Conservation (phyloP, 768 basidiomycete genomes). For the Boletales sp. region DNA sequence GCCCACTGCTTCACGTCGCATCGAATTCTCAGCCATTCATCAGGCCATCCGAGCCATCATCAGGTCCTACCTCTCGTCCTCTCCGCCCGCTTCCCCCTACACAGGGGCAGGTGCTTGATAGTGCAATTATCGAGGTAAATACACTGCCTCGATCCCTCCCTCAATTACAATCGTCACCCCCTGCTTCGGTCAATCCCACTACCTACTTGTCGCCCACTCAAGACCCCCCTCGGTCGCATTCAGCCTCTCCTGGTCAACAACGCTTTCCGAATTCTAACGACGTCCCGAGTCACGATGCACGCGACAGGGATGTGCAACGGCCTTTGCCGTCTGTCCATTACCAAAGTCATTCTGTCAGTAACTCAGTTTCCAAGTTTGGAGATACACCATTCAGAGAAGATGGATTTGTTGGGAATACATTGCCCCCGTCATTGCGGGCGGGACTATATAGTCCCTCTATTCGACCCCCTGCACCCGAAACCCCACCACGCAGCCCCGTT, state of each 20-base stretch:
- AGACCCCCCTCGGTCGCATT: slow-evolving; percentile 63
- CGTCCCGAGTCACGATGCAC: slow-evolving; percentile 14
- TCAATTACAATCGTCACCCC: slow-evolving; percentile 24
- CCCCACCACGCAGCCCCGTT: slow-evolving; percentile 62
- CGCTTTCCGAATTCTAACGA: slow-evolving; percentile 25
- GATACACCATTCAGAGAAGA: slow-evolving; percentile 30
- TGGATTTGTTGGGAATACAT: slow-evolving; percentile 18
- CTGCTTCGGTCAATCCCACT: slow-evolving; percentile 14
- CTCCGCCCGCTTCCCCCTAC: slow-evolving; percentile 31
- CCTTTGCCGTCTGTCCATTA: slow-evolving; percentile 22
- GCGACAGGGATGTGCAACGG: slow-evolving; percentile 30
- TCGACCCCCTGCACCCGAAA: slow-evolving; percentile 40
- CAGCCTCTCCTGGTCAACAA: slow-evolving; percentile 42
- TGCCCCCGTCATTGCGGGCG: slow-evolving; percentile 27
- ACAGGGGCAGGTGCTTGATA: slow-evolving; percentile 19
- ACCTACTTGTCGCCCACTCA: slow-evolving; percentile 42
- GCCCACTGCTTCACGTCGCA: slow-evolving; percentile 22
- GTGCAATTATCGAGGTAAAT: slow-evolving; percentile 15
- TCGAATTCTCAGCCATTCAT: slow-evolving; percentile 14
- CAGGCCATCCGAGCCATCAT: slow-evolving; percentile 17
- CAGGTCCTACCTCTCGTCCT: slow-evolving; percentile 17
- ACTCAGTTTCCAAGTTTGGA: slow-evolving; percentile 30
- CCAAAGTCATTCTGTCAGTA: slow-evolving; percentile 25
- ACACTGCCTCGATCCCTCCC: slow-evolving; percentile 17
- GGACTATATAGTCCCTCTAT: slow-evolving; percentile 22